These are phyloP conservation scores for Boletellus emodensis DNA, from an alignment of 768 basidiomycete genomes.

Conservation along the genomic window DNA sequence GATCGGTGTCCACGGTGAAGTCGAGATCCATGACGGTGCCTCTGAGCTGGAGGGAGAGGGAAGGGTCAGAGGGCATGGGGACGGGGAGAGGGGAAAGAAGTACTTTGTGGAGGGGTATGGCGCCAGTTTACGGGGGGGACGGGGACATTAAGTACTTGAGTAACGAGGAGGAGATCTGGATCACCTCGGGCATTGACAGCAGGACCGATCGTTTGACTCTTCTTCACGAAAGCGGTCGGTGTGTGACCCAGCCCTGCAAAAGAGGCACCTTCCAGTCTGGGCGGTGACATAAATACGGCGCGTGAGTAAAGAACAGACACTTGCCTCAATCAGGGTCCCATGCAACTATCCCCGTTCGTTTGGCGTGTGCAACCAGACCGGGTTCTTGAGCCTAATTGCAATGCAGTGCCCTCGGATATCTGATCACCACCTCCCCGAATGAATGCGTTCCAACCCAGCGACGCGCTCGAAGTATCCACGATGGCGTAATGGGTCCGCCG, in stretches of 20 bases:
- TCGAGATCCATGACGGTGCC: slow-evolving; percentile 78
- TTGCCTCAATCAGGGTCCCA: slow-evolving; percentile 24
- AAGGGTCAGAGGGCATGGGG: slow-evolving; percentile 52
- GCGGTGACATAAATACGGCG: slow-evolving; percentile 35
- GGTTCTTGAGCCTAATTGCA: slow-evolving; percentile 34
- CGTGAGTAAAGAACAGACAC: slow-evolving; percentile 30
- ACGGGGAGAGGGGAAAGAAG: slow-evolving; percentile 33
- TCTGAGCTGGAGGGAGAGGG: slow-evolving; percentile 59
- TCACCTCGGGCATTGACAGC: slow-evolving; percentile 38
- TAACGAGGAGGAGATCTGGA: slow-evolving; percentile 41
- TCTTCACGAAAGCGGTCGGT: slow-evolving; percentile 33
- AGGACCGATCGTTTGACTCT: slow-evolving; percentile 27
- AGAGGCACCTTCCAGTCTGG: slow-evolving; percentile 33
- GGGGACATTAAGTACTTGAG: slow-evolving; percentile 58
- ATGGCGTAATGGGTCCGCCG: slow-evolving; percentile 9
- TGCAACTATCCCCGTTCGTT: slow-evolving; percentile 21
- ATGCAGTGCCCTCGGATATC: slow-evolving; percentile 37
- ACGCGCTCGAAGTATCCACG: neutral
- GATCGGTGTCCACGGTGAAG: slow-evolving; percentile 66
- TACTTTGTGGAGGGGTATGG: slow-evolving; percentile 48
- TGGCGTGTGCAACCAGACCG: slow-evolving; percentile 12
- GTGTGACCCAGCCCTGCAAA: slow-evolving; percentile 31
- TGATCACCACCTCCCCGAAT: slow-evolving; percentile 29
- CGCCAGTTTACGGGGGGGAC: slow-evolving; percentile 38
- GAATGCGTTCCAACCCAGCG: slow-evolving; percentile 29